Evolutionary conservation across 805 yeast genomes (phyloP).

Genomic region (Brettanomyces naardenensis): DNA sequence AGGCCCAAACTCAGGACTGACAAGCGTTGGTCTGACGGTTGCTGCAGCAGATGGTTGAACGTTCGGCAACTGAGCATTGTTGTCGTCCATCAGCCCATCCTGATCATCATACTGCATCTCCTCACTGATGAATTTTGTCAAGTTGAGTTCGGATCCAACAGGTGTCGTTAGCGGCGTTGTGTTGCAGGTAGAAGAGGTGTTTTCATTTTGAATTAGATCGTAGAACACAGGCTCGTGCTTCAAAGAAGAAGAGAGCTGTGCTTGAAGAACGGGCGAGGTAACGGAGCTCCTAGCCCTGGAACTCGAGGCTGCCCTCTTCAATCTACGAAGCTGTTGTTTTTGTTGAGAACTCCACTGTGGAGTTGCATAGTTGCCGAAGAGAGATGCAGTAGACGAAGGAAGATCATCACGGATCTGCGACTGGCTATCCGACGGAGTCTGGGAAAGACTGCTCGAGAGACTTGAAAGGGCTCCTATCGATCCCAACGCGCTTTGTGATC

Average conservation of each 20-base stretch:
- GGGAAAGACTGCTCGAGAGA: background rate
- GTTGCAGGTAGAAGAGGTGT: background rate
- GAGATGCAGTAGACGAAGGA: background rate
- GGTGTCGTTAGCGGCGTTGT: conserved; percentile 3
- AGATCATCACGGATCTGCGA: background rate
- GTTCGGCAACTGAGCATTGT: background rate
- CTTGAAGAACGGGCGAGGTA: background rate
- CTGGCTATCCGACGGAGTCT: too few species aligned
- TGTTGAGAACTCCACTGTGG: background rate
- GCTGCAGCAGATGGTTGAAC: conserved; percentile 1
- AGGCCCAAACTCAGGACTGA: conserved; percentile 2
- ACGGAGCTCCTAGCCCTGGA: too few species aligned
- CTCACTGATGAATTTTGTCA: background rate
- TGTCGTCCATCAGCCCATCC: background rate
- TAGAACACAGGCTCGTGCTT: conserved; percentile 1
- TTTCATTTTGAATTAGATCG: conserved; percentile 1
- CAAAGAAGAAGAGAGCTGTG: background rate
- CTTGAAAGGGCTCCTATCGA: too few species aligned
- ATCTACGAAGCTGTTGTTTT: background rate
- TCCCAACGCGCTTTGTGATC: too few species aligned
- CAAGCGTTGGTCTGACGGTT: conserved; percentile 1
- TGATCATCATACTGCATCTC: conserved; percentile 2
- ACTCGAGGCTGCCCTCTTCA: background rate
- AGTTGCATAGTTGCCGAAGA: background rate
- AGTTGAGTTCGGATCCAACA: conserved; percentile 1